A percentile compares a stretch with the other conserved stretches of the same genome.
Conservation (phyloP, 2,329 filamentous ascomycete species). For the Ceratocystis diversiconidia region DNA sequence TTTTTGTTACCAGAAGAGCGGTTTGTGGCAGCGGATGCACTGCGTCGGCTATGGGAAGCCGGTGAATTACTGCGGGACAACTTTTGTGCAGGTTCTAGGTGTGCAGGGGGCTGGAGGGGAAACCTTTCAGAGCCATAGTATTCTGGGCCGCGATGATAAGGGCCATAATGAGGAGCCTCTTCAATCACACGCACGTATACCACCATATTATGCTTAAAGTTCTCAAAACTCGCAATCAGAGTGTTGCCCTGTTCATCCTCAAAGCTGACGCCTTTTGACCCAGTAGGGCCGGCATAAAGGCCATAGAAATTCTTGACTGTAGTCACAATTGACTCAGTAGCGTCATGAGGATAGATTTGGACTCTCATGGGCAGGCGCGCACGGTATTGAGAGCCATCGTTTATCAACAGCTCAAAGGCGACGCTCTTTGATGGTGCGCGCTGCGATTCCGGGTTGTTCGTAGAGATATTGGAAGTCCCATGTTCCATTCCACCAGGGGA, state of each 20-base stretch:
- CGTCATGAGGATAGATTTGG: conserved; percentile 89
- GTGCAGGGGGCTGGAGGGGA: conserved; percentile 33
- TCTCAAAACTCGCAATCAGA: conserved; percentile 90
- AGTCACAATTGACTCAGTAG: conserved; percentile 91
- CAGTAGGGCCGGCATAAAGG: conserved; percentile 60
- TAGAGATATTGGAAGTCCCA: conserved; percentile 6
- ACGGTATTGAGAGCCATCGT: conserved; percentile 51
- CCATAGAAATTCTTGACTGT: conserved; percentile 99
- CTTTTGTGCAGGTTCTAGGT: conserved; percentile 39
- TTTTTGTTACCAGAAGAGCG: conserved; percentile 40
- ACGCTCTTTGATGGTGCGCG: conserved; percentile 46
- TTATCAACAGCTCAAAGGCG: conserved; percentile 62
- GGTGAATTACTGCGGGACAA: conserved; percentile 61
- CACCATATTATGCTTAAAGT: conserved; percentile 81
- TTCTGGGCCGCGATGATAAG: conserved; percentile 12
- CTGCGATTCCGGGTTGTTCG: conserved; percentile 8
- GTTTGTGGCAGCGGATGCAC: conserved; percentile 52
- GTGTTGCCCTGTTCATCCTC: conserved; percentile 81
- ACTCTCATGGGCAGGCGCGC: conserved; percentile 73
- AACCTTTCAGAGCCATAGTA: conserved; percentile 42
- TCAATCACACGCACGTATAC: conserved; percentile 83
- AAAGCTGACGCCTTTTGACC: conserved; percentile 77
- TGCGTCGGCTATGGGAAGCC: conserved; percentile 52
- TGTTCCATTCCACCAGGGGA: conserved; percentile 11
- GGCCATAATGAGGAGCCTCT: conserved; percentile 25